Base-by-base conservation (phyloP, 139 green algal genomes). In the Chlamydomonas asymmetrica region DNA sequence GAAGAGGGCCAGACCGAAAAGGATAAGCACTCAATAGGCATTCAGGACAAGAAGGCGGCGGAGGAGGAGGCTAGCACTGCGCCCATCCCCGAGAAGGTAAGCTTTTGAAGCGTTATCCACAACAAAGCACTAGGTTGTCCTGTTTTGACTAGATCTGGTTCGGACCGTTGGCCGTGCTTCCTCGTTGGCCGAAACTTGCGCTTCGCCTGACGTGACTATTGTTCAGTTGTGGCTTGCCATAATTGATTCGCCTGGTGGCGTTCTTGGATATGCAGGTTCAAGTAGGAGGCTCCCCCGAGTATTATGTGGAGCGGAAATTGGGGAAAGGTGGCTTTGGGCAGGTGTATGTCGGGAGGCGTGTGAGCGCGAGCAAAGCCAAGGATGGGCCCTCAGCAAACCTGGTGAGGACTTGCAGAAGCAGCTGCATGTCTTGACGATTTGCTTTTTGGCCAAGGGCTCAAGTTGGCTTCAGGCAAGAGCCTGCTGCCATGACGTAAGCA, bases 311-410 rank as follows among this genome's bases (percentile, higher is more conserved):
- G 70, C 83, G 90, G 4, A 97, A 97, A 73, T 86, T 98, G 23
- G 94, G 94, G 32, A 98, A 98, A 80, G 94, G 94, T 52, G 94
- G 94, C 61, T 98, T 98, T 73, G 94, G 94, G 0, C 94, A 98
- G 75, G 94, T 98, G 4, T 98, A 97, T 61, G 82, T 96, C 18
- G 94, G 94, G 0, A 86, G 87, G 3, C 74, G 91, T 1, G 82
- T 88, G 9, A 66, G 80, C 8, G 16, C 81, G 1, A 94, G 81
- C 64, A 93, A 90, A 70, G 79, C 85, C 45, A 93, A 91, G 73
- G 90, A 94, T n/a, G 92, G 90, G 0, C 69, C 87, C 0, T 84
- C 93, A 45, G 88, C 92, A 31, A 96, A 95, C 80, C 57, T 88
- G 73, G 92, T 96, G 56, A 83, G 85, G 32, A 40, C 20, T n/a